phyloP scores from a whole-genome alignment of 2,329 filamentous ascomycete species.

The Zalaria sp. region DNA sequence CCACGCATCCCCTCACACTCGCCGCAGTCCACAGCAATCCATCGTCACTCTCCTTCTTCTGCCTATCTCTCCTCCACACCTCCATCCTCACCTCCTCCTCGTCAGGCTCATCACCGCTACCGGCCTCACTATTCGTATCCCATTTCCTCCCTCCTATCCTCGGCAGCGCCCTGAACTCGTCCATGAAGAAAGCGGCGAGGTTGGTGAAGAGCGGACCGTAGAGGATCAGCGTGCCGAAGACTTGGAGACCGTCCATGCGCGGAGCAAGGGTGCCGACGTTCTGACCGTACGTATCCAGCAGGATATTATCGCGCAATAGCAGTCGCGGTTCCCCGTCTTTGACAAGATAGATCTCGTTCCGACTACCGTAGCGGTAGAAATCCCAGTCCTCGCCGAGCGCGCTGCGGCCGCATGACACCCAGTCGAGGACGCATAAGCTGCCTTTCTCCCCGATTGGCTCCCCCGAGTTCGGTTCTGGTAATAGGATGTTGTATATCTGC shows the following conservation, averaged over 20 bases:
- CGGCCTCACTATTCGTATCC: constrained; percentile 24
- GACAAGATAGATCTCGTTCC: constrained; percentile 70
- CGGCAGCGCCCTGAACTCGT: constrained; percentile 64
- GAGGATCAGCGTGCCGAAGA: constrained; percentile 77
- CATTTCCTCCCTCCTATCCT: constrained; percentile 75
- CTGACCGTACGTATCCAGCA: constrained; percentile 45
- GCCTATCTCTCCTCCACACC: constrained; percentile 36
- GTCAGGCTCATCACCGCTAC: constrained; percentile 8
- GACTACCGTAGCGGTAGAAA: constrained; percentile 61
- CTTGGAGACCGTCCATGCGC: constrained; percentile 60
- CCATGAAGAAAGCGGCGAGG: constrained; percentile 60
- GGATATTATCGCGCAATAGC: constrained; percentile 71
- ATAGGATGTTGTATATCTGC: constrained; percentile 52
- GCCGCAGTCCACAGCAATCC: constrained; percentile 73
- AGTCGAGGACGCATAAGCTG: constrained; percentile 73
- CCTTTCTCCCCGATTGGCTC: constrained; percentile 20
- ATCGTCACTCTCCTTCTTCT: constrained; percentile 42
- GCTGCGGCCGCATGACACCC: constrained; percentile 78
- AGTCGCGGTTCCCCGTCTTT: constrained; percentile 30
- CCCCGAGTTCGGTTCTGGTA: not conserved
- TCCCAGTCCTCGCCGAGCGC: constrained; percentile 85
- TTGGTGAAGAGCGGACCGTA: constrained; percentile 55
- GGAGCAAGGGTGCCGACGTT: constrained; percentile 17
- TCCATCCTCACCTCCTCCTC: constrained; percentile 25
- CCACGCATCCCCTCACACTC: constrained; percentile 63